Evolutionary conservation across 1,139 yeast species (phyloP), one percentile per base, ranked within the genome.

Genomic region (Protomyces macrosporus): DNA sequence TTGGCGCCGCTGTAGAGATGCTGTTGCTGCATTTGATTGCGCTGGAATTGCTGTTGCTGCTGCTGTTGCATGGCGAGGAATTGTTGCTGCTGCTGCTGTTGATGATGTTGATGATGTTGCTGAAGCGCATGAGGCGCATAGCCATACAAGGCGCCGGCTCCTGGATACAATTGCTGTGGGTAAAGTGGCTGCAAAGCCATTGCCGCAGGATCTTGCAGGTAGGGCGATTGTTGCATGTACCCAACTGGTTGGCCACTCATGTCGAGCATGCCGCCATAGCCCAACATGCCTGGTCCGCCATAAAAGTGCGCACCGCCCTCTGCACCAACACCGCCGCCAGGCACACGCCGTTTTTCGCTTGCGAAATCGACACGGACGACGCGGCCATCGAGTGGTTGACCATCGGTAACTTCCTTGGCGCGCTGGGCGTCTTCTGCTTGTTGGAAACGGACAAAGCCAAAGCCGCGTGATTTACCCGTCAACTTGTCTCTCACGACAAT

Each of bases 361-460:
- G 62, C 62, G 39, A 58, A 58, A 35, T 58, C 62, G 52, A 58
- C 62, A 10, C 62, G 32, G 14, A 58, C 62, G 53, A 58, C 62
- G 32, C 62, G 33, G 7, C 62, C 62, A 40, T 58, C 62, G 52
- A 58, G 53, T 6, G 62, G 45, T 33, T 58, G 40, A 36, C 62
- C 62, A 34, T 58, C 62, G 4, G 62, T 58, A 2, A 56, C 62
- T 6, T 58, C 62, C 35, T 58, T 58, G 10, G 98, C 98, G 82
- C 90, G 90, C 73, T 97, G 88, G 71, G 98, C 98, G 83, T 93
- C 98, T 78, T 93, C 98, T 74, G 98, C 97, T 70, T 95, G 80
- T 65, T 96, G 86, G 87, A 88, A 93, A 80, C 98, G 90, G 72
- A 93, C 98, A 77, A 93, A 93, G 75, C 98, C 98, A 76, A 93